Conservation (phyloP, 768 basidiomycete species). For the Boletus tomentosulus region DNA sequence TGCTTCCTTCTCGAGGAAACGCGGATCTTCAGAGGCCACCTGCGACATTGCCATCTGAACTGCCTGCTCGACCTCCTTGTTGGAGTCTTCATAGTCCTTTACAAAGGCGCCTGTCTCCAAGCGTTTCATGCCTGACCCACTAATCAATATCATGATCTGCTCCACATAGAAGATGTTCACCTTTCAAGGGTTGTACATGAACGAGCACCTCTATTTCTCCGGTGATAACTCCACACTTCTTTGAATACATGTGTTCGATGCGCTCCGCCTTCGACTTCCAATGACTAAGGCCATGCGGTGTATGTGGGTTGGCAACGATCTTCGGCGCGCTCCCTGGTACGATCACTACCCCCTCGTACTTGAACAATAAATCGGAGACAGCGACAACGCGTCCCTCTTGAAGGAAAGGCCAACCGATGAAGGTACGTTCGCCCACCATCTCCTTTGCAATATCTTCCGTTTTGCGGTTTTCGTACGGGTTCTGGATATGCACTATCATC, state of each 20-base stretch:
- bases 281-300: constrained; percentile 56
- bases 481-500: constrained; percentile 84
- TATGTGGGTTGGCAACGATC: constrained; percentile 71
- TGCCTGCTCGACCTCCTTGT: constrained; percentile 83
- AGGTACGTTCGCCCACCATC: constrained; percentile 74
- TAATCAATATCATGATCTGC: neutral
- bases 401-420: constrained; percentile 91
- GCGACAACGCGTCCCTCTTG: constrained; percentile 87
- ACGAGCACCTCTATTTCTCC: constrained; percentile 76
- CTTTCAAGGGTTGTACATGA: constrained; percentile 90
- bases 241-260: constrained; percentile 84
- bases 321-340: constrained; percentile 47
- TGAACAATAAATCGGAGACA: constrained; percentile 83
- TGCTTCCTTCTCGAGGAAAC: constrained; percentile 75
- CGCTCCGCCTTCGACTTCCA: constrained; percentile 83
- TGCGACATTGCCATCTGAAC: constrained; percentile 80
- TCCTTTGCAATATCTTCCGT: constrained; percentile 68
- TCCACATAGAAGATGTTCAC: constrained; percentile 35
- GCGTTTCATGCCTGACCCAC: constrained; percentile 71
- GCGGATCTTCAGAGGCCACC: constrained; percentile 86
- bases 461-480: constrained; percentile 64
- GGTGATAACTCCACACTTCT: constrained; percentile 81
- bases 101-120: constrained; percentile 86
- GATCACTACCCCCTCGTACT: constrained; percentile 69
- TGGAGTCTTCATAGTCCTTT: constrained; percentile 85